These are phyloP conservation scores for Euphrasia arctica DNA, from an alignment of 305 asterid species.

Conservation along the genomic window DNA sequence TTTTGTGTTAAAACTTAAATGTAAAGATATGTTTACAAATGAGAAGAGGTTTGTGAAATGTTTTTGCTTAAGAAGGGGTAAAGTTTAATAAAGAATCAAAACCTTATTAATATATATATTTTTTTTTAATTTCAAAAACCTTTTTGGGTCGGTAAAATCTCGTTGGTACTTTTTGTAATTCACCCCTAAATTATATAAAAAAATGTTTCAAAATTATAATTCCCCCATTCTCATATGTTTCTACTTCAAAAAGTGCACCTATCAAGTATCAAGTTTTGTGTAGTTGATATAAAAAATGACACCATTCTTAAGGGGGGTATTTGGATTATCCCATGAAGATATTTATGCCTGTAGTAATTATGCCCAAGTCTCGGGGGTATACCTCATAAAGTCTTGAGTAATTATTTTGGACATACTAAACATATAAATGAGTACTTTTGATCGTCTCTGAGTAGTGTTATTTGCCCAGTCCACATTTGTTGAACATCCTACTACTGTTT, in stretches of 20 bases:
- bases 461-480: not conserved
- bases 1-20: not conserved
- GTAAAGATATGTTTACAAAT: no score
- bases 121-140: not conserved
- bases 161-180: not conserved
- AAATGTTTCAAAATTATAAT: not conserved
- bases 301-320: not conserved
- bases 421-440: not conserved
- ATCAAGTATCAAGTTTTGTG: not conserved
- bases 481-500: not conserved
- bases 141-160: not conserved
- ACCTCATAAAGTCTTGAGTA: not conserved
- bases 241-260: not conserved
- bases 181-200: not conserved
- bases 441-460: not conserved
- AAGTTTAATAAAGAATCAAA: not conserved
- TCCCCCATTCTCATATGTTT: not conserved
- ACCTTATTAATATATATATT: not conserved
- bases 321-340: not conserved
- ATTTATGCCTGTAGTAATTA: not conserved
- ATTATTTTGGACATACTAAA: conserved; percentile 10
- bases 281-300: not conserved
- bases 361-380: not conserved
- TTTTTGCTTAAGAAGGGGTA: not conserved
- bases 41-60: not conserved